These are phyloP conservation scores for Oryza officinalis DNA, from an alignment of 176 grass and related monocot genomes.

Conservation along the genomic window DNA sequence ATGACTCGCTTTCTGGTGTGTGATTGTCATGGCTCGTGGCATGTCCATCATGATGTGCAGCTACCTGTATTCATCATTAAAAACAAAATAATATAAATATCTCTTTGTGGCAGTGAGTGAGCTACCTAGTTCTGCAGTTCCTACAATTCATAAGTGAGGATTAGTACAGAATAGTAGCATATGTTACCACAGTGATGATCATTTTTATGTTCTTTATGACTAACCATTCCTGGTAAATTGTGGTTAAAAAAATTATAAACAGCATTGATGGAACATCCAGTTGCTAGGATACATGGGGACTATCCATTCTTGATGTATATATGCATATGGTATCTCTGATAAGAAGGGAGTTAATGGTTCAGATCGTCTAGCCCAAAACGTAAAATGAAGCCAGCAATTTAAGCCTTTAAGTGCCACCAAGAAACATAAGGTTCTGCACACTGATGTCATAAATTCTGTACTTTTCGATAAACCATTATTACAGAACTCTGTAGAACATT, in stretches of 20 bases:
- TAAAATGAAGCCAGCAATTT: constrained; percentile 6
- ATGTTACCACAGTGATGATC: not conserved
- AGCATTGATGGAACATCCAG: constrained; percentile 21
- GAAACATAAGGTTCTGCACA: not conserved
- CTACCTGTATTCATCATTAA: constrained; percentile 40
- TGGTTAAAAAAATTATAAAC: not conserved
- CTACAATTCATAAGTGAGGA: not conserved
- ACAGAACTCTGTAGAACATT: not conserved
- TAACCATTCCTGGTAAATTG: not conserved
- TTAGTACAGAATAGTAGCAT: not conserved
- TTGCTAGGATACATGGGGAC: not conserved
- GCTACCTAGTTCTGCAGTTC: not conserved
- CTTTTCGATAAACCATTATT: not conserved
- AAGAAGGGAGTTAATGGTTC: not conserved
- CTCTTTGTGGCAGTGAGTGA: not conserved
- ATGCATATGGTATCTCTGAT: not conserved
- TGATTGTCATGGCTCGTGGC: constrained; percentile 41
- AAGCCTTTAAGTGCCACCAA: not conserved
- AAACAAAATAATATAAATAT: constrained; percentile 15
- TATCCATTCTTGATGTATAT: not conserved
- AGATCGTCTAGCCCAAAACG: not conserved
- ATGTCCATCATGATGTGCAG: constrained; percentile 49
- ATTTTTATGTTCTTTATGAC: constrained; percentile 3
- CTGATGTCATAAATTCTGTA: not conserved
- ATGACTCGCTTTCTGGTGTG: constrained; percentile 29